A percentile compares a stretch with the other conserved stretches of the same genome.
Conservation (phyloP, 2,329 filamentous ascomycete species). For the Colletotrichum navitas region DNA sequence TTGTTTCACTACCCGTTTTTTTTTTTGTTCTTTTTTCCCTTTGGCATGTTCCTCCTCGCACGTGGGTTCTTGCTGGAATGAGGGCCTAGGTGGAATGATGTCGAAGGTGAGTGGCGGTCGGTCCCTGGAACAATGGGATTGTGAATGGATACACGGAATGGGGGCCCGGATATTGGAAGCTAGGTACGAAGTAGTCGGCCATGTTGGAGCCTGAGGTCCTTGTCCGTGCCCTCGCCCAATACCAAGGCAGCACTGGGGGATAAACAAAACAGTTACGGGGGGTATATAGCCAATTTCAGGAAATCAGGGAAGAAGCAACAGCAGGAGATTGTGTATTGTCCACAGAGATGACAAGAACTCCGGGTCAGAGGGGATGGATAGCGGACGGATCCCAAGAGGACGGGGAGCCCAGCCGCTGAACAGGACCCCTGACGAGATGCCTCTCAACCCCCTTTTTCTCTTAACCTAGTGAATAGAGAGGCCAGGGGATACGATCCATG, state of each 20-base stretch:
- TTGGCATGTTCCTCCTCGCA: not conserved
- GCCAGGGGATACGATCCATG: not conserved
- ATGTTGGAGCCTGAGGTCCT: not conserved
- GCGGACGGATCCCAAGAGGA: not conserved
- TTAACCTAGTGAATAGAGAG: not conserved
- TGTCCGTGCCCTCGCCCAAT: not conserved
- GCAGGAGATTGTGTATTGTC: constrained; percentile 9
- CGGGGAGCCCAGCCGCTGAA: not conserved
- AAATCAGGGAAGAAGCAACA: constrained; percentile 24
- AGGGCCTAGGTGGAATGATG: not conserved
- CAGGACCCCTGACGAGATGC: not conserved
- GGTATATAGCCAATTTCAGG: not conserved
- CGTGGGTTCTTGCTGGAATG: constrained; percentile 10
- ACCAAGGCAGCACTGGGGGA: constrained; percentile 16
- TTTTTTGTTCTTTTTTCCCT: not conserved
- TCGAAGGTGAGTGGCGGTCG: not conserved
- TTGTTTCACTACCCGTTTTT: constrained; percentile 9
- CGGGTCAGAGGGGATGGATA: not conserved
- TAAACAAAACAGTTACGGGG: constrained; percentile 13
- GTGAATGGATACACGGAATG: not conserved
- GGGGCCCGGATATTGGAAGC: not conserved
- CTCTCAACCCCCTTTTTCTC: not conserved
- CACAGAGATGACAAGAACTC: not conserved
- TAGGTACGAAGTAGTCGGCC: not conserved
- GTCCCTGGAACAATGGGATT: constrained; percentile 7